phyloP scores from a whole-genome alignment of 441 rosid genomes.

The Populus hybrid region DNA sequence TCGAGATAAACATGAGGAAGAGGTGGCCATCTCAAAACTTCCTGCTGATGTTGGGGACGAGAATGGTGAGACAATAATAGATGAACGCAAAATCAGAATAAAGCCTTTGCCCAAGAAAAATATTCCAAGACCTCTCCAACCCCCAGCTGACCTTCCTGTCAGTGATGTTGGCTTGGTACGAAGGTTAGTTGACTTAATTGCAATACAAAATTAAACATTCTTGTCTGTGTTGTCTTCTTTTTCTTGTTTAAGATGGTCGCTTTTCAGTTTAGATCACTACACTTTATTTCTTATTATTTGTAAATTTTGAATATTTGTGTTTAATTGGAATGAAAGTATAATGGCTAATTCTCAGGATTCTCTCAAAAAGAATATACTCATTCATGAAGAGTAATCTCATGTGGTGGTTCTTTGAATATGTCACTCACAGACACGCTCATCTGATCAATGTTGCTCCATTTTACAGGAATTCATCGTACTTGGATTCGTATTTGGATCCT shows the following conservation, averaged over 20 bases:
- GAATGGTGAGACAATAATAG: conserved; percentile 95
- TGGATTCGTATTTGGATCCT: conserved; percentile 96
- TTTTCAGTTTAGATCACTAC: background rate
- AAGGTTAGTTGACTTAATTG: conserved; percentile 57
- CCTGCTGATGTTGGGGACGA: conserved; percentile 99
- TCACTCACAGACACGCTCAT: background rate
- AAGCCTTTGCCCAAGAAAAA: conserved; percentile 87
- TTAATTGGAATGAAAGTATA: background rate
- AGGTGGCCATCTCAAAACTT: conserved; percentile 86
- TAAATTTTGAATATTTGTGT: conserved; percentile 1
- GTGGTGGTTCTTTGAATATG: background rate
- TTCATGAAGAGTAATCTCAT: background rate
- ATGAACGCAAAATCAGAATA: conserved; percentile 97
- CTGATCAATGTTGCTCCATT: background rate
- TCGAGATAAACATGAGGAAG: conserved; percentile 96
- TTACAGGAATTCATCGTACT: conserved; percentile 72
- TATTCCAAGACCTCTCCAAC: conserved; percentile 54
- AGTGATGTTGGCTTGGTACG: conserved; percentile 86
- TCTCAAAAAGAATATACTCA: background rate
- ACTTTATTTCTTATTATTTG: background rate
- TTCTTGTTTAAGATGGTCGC: background rate
- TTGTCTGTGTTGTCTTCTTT: background rate
- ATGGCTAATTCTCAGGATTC: background rate
- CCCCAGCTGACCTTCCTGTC: conserved; percentile 64
- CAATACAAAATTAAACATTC: background rate